phyloP scores from a whole-genome alignment of 805 yeast genomes.

The Candida sonorensis region DNA sequence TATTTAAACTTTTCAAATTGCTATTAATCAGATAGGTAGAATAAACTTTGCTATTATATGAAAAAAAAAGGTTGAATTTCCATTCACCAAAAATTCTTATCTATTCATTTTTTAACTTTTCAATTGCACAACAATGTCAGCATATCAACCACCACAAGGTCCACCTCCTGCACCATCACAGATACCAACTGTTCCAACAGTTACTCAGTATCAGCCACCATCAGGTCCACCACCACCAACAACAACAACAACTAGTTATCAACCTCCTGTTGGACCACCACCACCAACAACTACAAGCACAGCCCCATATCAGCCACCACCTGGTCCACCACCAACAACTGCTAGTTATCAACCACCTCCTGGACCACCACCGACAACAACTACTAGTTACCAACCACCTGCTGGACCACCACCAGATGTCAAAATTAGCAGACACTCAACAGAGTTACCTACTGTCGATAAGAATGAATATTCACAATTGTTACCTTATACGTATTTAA shows the following conservation, averaged over 20 bases:
- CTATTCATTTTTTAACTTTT: too few relatives aligned
- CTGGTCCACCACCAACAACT: neutral
- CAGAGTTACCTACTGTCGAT: conserved; percentile 4
- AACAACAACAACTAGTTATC: conserved; percentile 1
- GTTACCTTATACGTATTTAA: conserved; percentile 13
- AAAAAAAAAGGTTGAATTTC: too few relatives aligned
- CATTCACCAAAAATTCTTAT: too few relatives aligned
- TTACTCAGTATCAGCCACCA: neutral
- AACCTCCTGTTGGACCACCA: conserved; percentile 4
- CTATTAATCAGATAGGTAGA: too few relatives aligned
- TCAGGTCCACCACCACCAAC: conserved; percentile 1
- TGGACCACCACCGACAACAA: conserved; percentile 12
- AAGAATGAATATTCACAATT: conserved; percentile 12
- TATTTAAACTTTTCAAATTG: too few relatives aligned
- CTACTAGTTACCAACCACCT: conserved; percentile 1
- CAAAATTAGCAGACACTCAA: neutral
- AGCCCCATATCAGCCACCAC: neutral
- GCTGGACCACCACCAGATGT: neutral
- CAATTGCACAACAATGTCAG: too few relatives aligned
- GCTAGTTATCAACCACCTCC: conserved; percentile 10
- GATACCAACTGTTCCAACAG: conserved; percentile 1
- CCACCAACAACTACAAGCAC: too few relatives aligned
- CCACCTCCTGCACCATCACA: neutral
- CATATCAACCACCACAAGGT: neutral
- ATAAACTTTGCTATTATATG: too few relatives aligned